Base-by-base conservation (phyloP, 2,329 filamentous ascomycete species). In the Graphium sp. region DNA sequence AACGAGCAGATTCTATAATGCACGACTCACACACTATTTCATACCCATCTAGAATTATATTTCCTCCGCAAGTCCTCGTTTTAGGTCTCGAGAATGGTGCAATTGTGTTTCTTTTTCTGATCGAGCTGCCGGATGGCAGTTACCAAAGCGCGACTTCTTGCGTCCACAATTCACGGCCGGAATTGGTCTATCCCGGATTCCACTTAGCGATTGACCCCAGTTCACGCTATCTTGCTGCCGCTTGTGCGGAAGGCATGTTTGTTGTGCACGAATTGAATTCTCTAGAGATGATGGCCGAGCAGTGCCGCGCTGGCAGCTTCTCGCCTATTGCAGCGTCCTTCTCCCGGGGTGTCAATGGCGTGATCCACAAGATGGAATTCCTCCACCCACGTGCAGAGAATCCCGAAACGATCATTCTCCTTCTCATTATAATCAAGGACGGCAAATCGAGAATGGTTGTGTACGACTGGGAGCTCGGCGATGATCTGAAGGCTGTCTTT, bases 331-430 rank as follows among this genome's bases (percentile, higher is more conserved):
- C 60, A 34, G 49, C 46, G 1, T 47, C 40, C 22, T 43, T 50
- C 12, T 42, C 56, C 12, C 56, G 62, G 7, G 37, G 48, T 7
- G 56, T 83, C 6, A 65, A 73, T 6, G 84, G 81, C 1, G 60
- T 74, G n/a, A 81, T 95, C 31, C 62, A 87, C 40, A 79, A 82
- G 39, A 74, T 94, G 60, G 78, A 84, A 14, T 98, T 95, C 37
- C 60, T 98, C 3, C 71, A 78, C 34, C 80, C 84, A 6, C 61
- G 62, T 7, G 51, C 64, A 1, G 63, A 70, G 30, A 74, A 85
- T 34, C 62, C 70, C 7, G 60, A 74, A 30, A 73, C 74, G 39
- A 67, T 91, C 24, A 74, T 91, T n/a, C 60, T 95, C 4, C 55
- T 93, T 8, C 53, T 93, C 23, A 61, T 76, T 12, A 41, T 69